Evolutionary conservation across 805 yeast species (phyloP), one percentile per base, ranked within the genome.

Genomic region (Candida taoyuanica): DNA sequence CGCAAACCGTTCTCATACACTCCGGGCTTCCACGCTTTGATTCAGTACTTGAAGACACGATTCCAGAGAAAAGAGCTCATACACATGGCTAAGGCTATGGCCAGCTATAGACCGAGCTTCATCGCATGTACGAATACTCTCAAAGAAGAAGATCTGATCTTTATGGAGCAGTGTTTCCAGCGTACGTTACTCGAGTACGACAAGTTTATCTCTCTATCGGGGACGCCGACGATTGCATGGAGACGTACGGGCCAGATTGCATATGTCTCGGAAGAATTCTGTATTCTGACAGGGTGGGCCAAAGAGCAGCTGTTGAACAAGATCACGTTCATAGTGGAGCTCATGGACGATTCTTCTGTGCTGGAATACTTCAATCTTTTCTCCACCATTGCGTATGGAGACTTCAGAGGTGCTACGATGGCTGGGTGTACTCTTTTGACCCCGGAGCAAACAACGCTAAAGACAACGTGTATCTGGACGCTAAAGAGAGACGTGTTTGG

Each of bases 161-260:
- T 91, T 55, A 87, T 93, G 83, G 98, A 91, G 57, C 95, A 91
- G 64, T 85, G 96, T 51, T 91, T 89, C 64, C 98, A 91, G 60
- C 67, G 98, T 31, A 88, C 98, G 0, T 65, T 91, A 26, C 64
- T 91, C 31, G 96, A 94, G 44, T 91, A 88, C 58, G 89, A 87
- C 43, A 84, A 81, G 58, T 85, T 85, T 57, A 83, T 93, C 28
- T 71, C 78, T 17, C 78, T 84, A 16, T 78, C 87, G 24, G 97
- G 97, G 0, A 91, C 97, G 0, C 98, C 98, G 2, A 88, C 96
- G 0, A 74, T 91, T 17, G 91, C 88, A 4, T 91, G 98, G 98
- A 69, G 98, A 48, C 71, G 98, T 37, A 88, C 96, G 1, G 96
- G 96, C 7, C 96, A 91, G 59, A 84, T 91, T 11, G 93, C 96